phyloP scores from a whole-genome alignment of 2,329 filamentous ascomycete genomes.

The Trichocomaceae sp. region DNA sequence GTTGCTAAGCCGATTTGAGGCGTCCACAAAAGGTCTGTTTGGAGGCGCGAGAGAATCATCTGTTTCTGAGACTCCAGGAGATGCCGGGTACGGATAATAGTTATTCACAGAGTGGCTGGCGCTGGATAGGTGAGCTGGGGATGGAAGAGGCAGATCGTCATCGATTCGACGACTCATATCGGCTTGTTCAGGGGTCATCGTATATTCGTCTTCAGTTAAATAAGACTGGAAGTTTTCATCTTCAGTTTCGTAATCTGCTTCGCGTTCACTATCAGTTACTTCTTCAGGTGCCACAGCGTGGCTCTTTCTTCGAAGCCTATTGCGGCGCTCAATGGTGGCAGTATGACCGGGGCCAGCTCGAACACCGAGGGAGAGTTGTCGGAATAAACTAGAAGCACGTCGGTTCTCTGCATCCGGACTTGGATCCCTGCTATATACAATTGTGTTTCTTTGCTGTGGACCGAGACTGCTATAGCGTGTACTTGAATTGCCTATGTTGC shows the following conservation, averaged over 20 bases:
- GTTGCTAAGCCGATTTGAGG: conserved; percentile 32
- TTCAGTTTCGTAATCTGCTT: conserved; percentile 31
- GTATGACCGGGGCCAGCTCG: conserved; percentile 36
- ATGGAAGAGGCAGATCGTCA: conserved; percentile 12
- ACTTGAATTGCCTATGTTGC: conserved; percentile 25
- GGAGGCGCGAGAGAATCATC: conserved; percentile 30
- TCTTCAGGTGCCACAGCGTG: conserved; percentile 8
- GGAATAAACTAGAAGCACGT: conserved; percentile 27
- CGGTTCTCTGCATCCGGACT: conserved; percentile 27
- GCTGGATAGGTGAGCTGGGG: background rate
- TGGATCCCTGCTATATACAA: conserved; percentile 34
- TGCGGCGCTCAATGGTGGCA: conserved; percentile 10
- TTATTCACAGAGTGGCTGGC: background rate
- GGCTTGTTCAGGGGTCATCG: conserved; percentile 28
- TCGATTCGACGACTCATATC: conserved; percentile 26
- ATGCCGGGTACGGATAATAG: conserved; percentile 17
- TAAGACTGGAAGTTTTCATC: conserved; percentile 25
- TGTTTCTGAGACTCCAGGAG: conserved; percentile 24
- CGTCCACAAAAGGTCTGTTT: conserved; percentile 24
- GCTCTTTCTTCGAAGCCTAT: conserved; percentile 9
- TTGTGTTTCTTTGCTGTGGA: conserved; percentile 34
- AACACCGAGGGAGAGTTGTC: conserved; percentile 35
- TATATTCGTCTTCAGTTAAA: conserved; percentile 37
- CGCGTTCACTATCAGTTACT: conserved; percentile 28
- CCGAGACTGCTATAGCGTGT: conserved; percentile 28